Evolutionary conservation across 805 yeast genomes (phyloP), one percentile per base, ranked within the genome.

Genomic region (Schizosaccharomyces lindneri): DNA sequence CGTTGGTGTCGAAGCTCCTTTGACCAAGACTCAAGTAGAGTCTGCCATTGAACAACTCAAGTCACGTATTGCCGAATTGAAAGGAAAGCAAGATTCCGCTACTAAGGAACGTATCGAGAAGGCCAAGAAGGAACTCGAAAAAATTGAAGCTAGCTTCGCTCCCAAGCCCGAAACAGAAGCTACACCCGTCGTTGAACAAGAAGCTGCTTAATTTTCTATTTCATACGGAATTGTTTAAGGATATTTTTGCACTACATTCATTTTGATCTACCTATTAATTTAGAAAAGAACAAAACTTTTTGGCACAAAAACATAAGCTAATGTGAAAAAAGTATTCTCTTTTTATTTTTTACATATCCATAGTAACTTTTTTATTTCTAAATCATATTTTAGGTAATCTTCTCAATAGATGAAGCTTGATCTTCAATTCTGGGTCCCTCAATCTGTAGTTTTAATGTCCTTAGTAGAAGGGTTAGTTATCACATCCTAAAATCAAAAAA

Each of bases 1-100:
- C 68, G 79, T 90, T 69, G 81, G 82, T 62, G 79, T 90, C 65
- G 76, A 84, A 59, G 79, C 89, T 65, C 98, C 98, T 70, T 76
- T 83, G 64, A 78, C 82, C 67, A 74, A 79, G 65, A 93, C 82
- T 19, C 90, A 85, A 62, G 81, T 84, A 65, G 76, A 83, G 41
- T 73, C 73, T 57, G 80, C 90, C 65, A 72, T 85, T 68, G 81
- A 76, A 61, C 75, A 80, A 66, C 80, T 90, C 73, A 81, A 82
- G 76, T 79, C 76, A 67, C 88, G 93, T 72, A 79, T 86, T 69
- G 76, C 74, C 63, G 81, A 81, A 65, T 85, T 80, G 74, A 75
- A 78, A 72, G 76, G 77, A 60, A 81, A 82, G 73, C 95, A 87
- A 75, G 89, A 83, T 64, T 85, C 81, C 63, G 85, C 82, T 69